Evolutionary conservation across 768 basidiomycete genomes (phyloP).

Genomic region (Lentinus brumalis): DNA sequence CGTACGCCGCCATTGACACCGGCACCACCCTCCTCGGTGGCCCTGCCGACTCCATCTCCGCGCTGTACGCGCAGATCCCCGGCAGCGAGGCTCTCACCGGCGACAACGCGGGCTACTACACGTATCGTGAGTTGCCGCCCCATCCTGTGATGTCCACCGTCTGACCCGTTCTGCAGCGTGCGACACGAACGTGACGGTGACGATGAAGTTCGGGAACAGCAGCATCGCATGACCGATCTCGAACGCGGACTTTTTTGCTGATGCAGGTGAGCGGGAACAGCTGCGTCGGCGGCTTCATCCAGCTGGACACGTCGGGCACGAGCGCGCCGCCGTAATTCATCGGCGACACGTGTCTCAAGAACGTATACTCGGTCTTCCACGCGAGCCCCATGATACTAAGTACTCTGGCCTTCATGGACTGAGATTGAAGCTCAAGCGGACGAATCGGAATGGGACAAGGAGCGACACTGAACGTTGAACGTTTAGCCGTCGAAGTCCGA

Average conservation of each 20-base stretch:
- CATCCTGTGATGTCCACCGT: background rate
- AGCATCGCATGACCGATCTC: slow-evolving; percentile 66
- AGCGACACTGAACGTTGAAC: too few relatives aligned
- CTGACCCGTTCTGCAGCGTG: slow-evolving; percentile 58
- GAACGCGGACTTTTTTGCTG: slow-evolving; percentile 76
- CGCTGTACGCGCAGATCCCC: slow-evolving; percentile 77
- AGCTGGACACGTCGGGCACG: slow-evolving; percentile 49
- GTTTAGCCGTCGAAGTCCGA: too few relatives aligned
- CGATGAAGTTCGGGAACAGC: slow-evolving; percentile 72
- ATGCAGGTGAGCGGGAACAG: slow-evolving; percentile 49
- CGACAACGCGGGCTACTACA: slow-evolving; percentile 77
- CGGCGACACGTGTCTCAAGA: slow-evolving; percentile 94
- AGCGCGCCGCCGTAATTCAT: slow-evolving; percentile 79
- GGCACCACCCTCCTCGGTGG: slow-evolving; percentile 95
- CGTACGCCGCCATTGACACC: slow-evolving; percentile 89
- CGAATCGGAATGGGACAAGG: too few relatives aligned
- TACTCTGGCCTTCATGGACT: too few relatives aligned
- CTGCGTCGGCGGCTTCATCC: slow-evolving; percentile 90
- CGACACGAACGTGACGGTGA: slow-evolving; percentile 59
- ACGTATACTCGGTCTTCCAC: slow-evolving; percentile 90
- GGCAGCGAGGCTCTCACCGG: slow-evolving; percentile 63
- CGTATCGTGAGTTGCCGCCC: slow-evolving; percentile 56
- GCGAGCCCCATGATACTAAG: slow-evolving; percentile 49
- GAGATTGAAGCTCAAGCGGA: too few relatives aligned
- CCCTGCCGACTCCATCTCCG: slow-evolving; percentile 57